A percentile compares a stretch with the other conserved stretches of the same genome.
Evolutionary conservation across 2,329 filamentous ascomycete genomes (phyloP).

Genomic region (Ustilaginoidea virens): DNA sequence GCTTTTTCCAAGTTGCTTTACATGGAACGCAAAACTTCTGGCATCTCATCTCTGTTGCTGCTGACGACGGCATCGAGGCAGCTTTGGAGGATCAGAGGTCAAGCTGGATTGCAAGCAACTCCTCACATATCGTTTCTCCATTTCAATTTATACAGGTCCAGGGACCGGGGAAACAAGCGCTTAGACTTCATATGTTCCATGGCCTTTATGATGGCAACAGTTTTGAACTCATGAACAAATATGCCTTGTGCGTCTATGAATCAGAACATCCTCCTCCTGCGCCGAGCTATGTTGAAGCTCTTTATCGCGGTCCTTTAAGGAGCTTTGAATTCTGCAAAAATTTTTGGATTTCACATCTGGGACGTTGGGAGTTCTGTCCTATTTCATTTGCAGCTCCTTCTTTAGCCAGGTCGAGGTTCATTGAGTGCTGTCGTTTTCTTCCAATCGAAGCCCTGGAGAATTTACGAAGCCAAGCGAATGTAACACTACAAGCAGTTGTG

Average conservation of each 20-base stretch:
- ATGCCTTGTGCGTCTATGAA: constrained; percentile 24
- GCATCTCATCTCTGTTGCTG: constrained; percentile 18
- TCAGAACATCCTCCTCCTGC: constrained; percentile 13
- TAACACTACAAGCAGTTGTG: constrained; percentile 65
- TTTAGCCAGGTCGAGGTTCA: constrained; percentile 5
- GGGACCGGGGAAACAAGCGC: constrained; percentile 3
- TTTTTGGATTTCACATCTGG: constrained; percentile 55
- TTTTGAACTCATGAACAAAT: constrained; percentile 48
- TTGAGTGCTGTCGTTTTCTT: constrained; percentile 12
- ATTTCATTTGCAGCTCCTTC: neutral
- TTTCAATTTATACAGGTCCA: constrained; percentile 32
- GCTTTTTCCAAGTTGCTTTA: constrained; percentile 58
- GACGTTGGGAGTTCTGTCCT: constrained; percentile 10
- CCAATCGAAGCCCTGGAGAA: constrained; percentile 29
- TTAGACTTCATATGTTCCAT: constrained; percentile 46
- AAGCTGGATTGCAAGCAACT: constrained; percentile 40
- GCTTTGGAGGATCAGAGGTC: constrained; percentile 20
- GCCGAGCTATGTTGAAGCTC: constrained; percentile 47
- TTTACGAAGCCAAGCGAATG: constrained; percentile 42
- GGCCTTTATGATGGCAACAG: constrained; percentile 77
- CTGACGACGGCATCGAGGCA: constrained; percentile 15
- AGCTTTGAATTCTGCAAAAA: constrained; percentile 21
- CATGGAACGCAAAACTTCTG: constrained; percentile 27
- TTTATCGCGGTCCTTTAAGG: constrained; percentile 54
- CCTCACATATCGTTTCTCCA: constrained; percentile 30